phyloP scores from a whole-genome alignment of 495 filamentous ascomycete genomes.

The Penicillium subrubescens region DNA sequence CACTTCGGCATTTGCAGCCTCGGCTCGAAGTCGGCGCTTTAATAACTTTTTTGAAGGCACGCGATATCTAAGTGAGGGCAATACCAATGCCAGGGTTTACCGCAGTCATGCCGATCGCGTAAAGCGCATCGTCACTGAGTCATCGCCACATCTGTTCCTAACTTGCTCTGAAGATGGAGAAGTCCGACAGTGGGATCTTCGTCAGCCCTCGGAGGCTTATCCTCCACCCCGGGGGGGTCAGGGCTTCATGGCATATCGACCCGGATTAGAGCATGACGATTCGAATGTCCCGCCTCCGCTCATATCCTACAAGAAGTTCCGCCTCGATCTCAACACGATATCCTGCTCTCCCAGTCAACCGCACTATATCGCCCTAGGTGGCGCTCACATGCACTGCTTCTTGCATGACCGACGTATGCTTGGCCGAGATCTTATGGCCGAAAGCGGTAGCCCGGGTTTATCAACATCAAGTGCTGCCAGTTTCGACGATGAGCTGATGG shows the following conservation, averaged over 20 bases:
- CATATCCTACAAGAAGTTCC: conserved; percentile 69
- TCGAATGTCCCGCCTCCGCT: conserved; percentile 66
- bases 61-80: conserved; percentile 58
- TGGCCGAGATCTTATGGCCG: conserved; percentile 58
- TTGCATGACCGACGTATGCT: conserved; percentile 76
- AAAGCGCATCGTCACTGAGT: conserved; percentile 79
- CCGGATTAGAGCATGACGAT: conserved; percentile 51
- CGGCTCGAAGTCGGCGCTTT: conserved; percentile 47
- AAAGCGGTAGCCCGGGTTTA: conserved; percentile 49
- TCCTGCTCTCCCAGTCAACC: conserved; percentile 74
- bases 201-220: conserved; percentile 67
- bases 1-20: conserved; percentile 33
- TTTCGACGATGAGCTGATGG: conserved; percentile 60
- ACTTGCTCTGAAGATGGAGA: conserved; percentile 80
- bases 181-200: conserved; percentile 73
- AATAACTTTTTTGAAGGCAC: conserved; percentile 55
- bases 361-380: conserved; percentile 76
- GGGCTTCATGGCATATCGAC: conserved; percentile 48
- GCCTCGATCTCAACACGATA: conserved; percentile 72
- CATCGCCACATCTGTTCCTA: conserved; percentile 69
- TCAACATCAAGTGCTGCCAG: conserved; percentile 36
- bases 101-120: conserved; percentile 69
- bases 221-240: conserved; percentile 55
- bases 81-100: conserved; percentile 67
- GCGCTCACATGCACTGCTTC: conserved; percentile 73